These are phyloP conservation scores for Arthrobotrys megalospora DNA, from an alignment of 2,329 filamentous ascomycete species.

Conservation along the genomic window DNA sequence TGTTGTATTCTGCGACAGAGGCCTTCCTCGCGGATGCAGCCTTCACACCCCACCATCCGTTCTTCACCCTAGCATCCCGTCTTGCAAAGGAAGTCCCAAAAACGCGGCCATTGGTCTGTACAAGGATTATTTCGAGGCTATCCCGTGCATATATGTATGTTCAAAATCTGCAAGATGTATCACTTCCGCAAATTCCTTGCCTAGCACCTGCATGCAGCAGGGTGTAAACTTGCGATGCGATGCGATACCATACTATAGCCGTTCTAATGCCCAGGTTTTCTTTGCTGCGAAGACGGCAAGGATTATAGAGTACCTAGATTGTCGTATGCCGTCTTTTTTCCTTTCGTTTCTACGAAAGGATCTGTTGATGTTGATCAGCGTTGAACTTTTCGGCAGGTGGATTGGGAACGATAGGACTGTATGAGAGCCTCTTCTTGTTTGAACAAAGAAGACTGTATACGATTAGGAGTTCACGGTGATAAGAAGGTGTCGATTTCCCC, in stretches of 20 bases:
- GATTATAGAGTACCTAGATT: not conserved
- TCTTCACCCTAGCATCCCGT: not conserved
- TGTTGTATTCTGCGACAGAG: conserved; percentile 29
- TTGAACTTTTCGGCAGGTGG: not conserved
- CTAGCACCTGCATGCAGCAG: not conserved
- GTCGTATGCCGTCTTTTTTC: conserved; percentile 1
- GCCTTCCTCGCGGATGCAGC: conserved; percentile 19
- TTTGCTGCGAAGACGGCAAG: not conserved
- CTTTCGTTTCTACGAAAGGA: conserved; percentile 19
- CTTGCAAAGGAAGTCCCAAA: conserved; percentile 1
- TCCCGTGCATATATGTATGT: conserved; percentile 8
- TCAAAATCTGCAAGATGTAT: conserved; percentile 9
- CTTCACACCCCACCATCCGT: conserved; percentile 2
- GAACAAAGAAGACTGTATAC: not conserved
- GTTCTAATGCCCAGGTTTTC: not conserved
- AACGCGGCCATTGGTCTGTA: conserved; percentile 45
- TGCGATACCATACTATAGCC: not conserved
- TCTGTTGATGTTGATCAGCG: not conserved
- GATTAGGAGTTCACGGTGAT: conserved; percentile 11
- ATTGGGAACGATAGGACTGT: not conserved
- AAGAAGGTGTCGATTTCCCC: conserved; percentile 11
- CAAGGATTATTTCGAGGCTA: conserved; percentile 40
- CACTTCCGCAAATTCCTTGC: not conserved
- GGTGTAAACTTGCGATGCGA: not conserved
- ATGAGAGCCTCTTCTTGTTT: conserved; percentile 3